Base-by-base conservation (phyloP, 2,329 filamentous ascomycete genomes). In the Penicillium nordicum region DNA sequence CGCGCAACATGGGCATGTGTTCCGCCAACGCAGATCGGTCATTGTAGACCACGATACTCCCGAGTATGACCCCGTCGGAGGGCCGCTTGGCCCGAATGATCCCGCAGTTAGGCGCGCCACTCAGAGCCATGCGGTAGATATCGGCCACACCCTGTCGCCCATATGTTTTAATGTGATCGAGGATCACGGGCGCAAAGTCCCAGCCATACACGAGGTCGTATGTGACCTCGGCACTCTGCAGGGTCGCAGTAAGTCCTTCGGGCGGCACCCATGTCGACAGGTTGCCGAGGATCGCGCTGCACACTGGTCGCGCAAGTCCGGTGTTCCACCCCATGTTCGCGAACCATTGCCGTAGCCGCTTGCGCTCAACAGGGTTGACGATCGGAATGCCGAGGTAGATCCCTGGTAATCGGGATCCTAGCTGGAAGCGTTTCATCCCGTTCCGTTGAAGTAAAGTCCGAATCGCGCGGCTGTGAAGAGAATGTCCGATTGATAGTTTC, bases 281-380 rank as follows among this genome's bases (percentile, higher is more conserved):
- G 63, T 91, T 88, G 36, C 83, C 82, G 47, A 94, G 87, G 3
- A 86, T 77, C 81, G 95, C 87, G 69, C 88, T 92, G 65, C 84
- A 87, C 0, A 88, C 81, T 0, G 84, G 78, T 11, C 82, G 80
- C 2, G 84, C 85, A 5, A 85, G 76, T 0, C 83, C 80, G 2
- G 83, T 88, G 66, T 95, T 92, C 92, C 92, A 97, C 14, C 93
- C 92, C 45, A 92, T 83, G 62, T 88, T 90, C n/a, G 87, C 84
- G 71, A 97, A 96, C 92, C 92, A 97, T 44, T 84, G 82, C n/a
- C 84, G 80, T 23, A 86, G 72, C 47, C 80, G 79, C 69, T 84
- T 86, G 16, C 83, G 79, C 64, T 87, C 84, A 4, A 80, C 75
- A 2, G 78, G 76, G 43, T 89, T 85, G 5, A 77, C 80, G n/a